These are phyloP conservation scores for Globisporangium nunn DNA, from an alignment of 352 stramenopile species.

Conservation along the genomic window DNA sequence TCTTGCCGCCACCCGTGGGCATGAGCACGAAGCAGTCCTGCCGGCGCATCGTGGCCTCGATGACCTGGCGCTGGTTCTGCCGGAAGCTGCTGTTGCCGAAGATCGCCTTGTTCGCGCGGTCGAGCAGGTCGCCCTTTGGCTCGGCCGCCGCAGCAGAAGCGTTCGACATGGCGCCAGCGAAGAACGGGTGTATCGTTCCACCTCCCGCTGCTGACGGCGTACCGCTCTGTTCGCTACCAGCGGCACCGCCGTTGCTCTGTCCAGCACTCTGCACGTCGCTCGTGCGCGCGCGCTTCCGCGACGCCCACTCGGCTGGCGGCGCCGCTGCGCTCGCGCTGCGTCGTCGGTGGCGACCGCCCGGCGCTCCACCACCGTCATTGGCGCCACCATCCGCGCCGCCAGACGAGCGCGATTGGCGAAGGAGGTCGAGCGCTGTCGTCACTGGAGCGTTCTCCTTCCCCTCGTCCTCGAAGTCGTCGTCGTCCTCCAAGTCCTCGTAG, in stretches of 20 bases:
- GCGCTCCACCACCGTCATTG: background rate
- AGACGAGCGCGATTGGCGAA: constrained; percentile 20
- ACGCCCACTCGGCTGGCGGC: constrained; percentile 5
- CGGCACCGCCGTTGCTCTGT: background rate
- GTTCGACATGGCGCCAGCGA: background rate
- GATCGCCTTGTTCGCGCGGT: constrained; percentile 48
- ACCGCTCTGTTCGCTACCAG: background rate
- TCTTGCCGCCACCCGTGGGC: constrained; percentile 90
- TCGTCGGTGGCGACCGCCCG: constrained; percentile 10
- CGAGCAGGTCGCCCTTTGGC: constrained; percentile 25
- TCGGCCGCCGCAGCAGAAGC: background rate
- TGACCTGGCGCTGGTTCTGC: constrained; percentile 88
- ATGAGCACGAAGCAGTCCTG: constrained; percentile 94
- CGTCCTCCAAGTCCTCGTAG: constrained; percentile 53
- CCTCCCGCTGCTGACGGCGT: background rate
- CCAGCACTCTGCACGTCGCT: background rate
- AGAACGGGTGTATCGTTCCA: constrained; percentile 1
- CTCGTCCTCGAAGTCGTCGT: constrained; percentile 18
- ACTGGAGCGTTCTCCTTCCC: background rate
- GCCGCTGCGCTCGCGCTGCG: background rate
- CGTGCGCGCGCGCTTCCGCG: constrained; percentile 2
- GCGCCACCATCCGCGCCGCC: background rate
- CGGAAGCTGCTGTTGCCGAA: constrained; percentile 84
- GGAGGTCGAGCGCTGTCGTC: constrained; percentile 33
- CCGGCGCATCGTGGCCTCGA: constrained; percentile 86